Evolutionary conservation across 139 green algal genomes (phyloP), one percentile per base, ranked within the genome.

Genomic region (Raphidocelis subcapitata): DNA sequence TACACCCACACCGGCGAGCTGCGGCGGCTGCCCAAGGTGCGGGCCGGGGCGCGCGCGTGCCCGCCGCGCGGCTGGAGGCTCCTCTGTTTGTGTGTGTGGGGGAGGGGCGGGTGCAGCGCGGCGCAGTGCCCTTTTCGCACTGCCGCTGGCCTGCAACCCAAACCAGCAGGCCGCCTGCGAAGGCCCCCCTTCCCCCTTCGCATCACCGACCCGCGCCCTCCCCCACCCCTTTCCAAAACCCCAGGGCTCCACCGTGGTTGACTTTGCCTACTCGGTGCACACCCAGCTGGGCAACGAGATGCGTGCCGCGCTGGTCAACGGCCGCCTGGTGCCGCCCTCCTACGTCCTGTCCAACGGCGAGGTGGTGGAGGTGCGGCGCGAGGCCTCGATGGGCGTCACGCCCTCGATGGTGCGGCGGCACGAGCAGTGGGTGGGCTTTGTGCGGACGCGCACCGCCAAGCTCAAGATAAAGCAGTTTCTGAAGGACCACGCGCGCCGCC

Each of bases 221-320:
- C 8, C 41, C 8, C 41, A 49, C 41, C 41, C 41, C 12, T 12
- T 12, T 49, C 41, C 41, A n/a, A n/a, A n/a, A n/a, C 41, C 54
- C 62, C 79, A 87, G 81, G 92, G 92, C 36, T 77, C 92, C 23
- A 97, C 93, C 3, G 87, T 94, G 20, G 80, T 97, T 21, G 93
- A 97, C 84, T 97, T 96, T 87, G 93, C 93, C 2, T 97, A 96
- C 77, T 85, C 94, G 74, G 85, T 96, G 5, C 89, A 97, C 75
- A 90, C 86, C 4, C 80, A 92, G 32, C 75, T 96, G 23, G 92
- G 92, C 72, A 92, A 96, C 59, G 72, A 84, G 31, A 96, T 97
- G 90, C 65, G 92, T 31, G 83, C 69, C 8, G 87, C 81, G 24
- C 92, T 91, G 72, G 88, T 97, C 0, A 95, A 96, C 68, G 89